Evolutionary conservation across 2,329 filamentous ascomycete genomes (phyloP).

Genomic region (Fusarium nelsonii): DNA sequence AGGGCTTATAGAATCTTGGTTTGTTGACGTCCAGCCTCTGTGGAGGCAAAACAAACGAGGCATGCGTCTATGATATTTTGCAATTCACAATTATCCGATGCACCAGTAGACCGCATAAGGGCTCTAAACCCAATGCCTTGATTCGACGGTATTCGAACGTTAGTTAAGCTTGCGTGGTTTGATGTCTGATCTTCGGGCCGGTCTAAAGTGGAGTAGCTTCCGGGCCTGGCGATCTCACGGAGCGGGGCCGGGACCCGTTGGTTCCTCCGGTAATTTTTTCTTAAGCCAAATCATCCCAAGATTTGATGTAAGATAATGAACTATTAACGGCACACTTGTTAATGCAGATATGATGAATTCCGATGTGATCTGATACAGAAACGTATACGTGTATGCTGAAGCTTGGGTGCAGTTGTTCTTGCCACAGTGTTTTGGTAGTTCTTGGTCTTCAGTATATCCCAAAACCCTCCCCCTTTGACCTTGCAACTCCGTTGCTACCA

Average conservation of each 20-base stretch:
- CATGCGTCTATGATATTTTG: too few species aligned
- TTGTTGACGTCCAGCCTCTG: too few species aligned
- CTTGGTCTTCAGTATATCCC: background rate
- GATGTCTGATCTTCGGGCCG: background rate
- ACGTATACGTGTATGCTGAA: too few species aligned
- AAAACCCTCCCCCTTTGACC: background rate
- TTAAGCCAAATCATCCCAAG: too few species aligned
- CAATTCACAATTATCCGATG: too few species aligned
- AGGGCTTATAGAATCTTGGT: background rate
- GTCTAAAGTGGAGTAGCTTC: background rate
- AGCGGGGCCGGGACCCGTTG: background rate
- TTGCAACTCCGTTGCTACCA: too few species aligned
- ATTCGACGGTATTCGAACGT: background rate
- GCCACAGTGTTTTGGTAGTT: too few species aligned
- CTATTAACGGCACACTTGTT: background rate
- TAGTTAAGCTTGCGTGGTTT: background rate
- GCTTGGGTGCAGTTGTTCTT: too few species aligned
- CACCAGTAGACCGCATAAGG: too few species aligned
- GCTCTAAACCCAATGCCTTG: background rate
- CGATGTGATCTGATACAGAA: too few species aligned
- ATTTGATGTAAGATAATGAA: background rate
- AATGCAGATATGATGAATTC: too few species aligned
- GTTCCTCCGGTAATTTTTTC: background rate
- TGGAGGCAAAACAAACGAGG: too few species aligned
- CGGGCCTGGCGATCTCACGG: background rate